phyloP scores from a whole-genome alignment of 345 rosid species.

The Pseudoturritis turrita region DNA sequence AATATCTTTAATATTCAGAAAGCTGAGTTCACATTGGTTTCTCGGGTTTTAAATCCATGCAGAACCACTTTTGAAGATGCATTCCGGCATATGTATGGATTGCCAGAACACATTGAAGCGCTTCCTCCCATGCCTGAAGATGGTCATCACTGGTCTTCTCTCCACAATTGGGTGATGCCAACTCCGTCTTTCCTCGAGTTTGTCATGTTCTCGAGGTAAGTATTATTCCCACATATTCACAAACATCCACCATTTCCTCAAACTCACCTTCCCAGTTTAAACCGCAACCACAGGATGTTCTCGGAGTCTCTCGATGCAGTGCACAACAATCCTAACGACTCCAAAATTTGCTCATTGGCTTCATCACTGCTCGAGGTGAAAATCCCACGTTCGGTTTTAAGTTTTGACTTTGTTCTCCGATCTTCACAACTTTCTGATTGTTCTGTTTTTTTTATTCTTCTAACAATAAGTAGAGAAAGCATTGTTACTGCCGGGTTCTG shows the following conservation, averaged over 20 bases:
- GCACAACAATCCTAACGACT: conserved; percentile 44
- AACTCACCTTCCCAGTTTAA: neutral
- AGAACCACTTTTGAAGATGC: conserved; percentile 74
- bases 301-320: conserved; percentile 81
- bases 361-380: conserved; percentile 69
- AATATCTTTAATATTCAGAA: neutral
- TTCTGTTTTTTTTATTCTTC: neutral
- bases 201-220: conserved; percentile 82
- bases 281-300: conserved; percentile 64
- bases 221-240: neutral
- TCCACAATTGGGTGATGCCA: conserved; percentile 98
- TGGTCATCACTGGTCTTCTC: conserved; percentile 85
- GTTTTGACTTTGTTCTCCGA: neutral
- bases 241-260: neutral
- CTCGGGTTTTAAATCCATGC: conserved; percentile 21
- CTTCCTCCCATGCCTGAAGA: conserved; percentile 98
- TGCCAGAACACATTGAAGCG: conserved; percentile 65
- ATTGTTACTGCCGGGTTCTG: conserved; percentile 84
- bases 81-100: conserved; percentile 70
- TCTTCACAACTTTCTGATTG: neutral
- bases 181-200: conserved; percentile 92
- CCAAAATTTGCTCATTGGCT: conserved; percentile 52
- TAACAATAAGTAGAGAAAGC: conserved; percentile 55
- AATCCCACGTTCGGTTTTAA: neutral
- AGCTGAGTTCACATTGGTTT: neutral